Base-by-base conservation (phyloP, 2,329 filamentous ascomycete species). In the Claviceps pazoutovae region DNA sequence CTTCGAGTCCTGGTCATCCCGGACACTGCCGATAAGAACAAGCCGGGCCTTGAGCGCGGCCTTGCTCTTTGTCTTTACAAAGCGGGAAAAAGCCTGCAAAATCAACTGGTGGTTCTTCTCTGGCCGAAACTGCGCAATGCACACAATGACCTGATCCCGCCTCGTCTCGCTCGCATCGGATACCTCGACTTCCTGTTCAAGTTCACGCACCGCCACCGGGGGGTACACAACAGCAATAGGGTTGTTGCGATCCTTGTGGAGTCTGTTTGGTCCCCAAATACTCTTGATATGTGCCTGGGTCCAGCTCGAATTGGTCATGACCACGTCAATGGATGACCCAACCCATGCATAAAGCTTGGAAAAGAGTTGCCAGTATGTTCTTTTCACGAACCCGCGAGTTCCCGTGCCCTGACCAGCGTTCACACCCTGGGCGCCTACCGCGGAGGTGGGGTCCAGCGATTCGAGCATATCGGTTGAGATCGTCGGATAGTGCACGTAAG, bases 291-390 rank as follows among this genome's bases (percentile, higher is more conserved):
- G 89, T 1, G 71, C 76, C 58, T 93, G 85, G 0, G 93, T 98
- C 93, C 93, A 98, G 53, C 79, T 87, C 5, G 88, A 95, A 68
- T 98, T 98, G 53, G 93, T 95, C 88, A 97, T 95, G 58, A 97
- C 91, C 0, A 95, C 80, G 63, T 98, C 90, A 45, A 96, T 80
- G 16, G 84, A 83, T 21, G 84, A 79, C 21, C 93, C 93, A 45
- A 94, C 84, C 69, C 79, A 82, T 46, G 84, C 83, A 69, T 98
- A 98, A 2, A 94, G 66, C 45, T 73, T 71, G 0, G 93, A 90
- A 62, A 98, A 98, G 1, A 84, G 62, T 56, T 82, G 73, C 93
- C 93, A 98, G 71, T 98, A 98, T 16, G 75, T 66, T 59, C 78
- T 82, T 72, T 98, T 98, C 48, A 73, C 73, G 5, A 68, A 64